Evolutionary conservation across 192 early-diverging fungal genomes (phyloP).

Genomic region (Geranomyces michiganensis): DNA sequence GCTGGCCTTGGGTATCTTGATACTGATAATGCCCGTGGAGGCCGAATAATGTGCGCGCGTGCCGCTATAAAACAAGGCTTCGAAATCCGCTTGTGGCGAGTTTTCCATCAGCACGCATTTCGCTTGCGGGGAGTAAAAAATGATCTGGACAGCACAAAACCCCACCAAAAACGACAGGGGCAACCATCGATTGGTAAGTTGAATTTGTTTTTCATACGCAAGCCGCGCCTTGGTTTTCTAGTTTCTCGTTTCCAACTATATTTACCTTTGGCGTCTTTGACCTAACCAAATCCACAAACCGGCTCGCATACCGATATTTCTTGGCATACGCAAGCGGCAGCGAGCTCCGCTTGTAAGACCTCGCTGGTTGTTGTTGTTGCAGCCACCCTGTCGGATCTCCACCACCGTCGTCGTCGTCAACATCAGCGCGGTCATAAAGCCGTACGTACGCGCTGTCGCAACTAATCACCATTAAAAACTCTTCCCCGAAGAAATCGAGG

Average conservation of each 20-base stretch:
- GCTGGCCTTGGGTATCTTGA: slow-evolving; percentile 34
- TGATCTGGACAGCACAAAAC: slow-evolving; percentile 56
- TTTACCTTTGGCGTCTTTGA: slow-evolving; percentile 69
- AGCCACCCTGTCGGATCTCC: no score
- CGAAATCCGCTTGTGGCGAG: slow-evolving; percentile 59
- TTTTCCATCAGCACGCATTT: slow-evolving; percentile 72
- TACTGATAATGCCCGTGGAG: slow-evolving; percentile 33
- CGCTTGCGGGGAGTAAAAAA: slow-evolving; percentile 73
- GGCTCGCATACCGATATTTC: slow-evolving; percentile 48
- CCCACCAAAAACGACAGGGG: neutral
- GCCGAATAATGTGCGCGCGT: slow-evolving; percentile 52
- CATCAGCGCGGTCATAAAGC: slow-evolving; percentile 32
- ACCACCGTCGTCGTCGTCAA: neutral
- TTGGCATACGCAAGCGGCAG: slow-evolving; percentile 43
- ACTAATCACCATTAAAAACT: slow-evolving; percentile 42
- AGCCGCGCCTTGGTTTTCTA: neutral
- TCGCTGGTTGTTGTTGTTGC: no score
- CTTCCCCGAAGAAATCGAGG: slow-evolving; percentile 51
- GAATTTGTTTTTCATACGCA: neutral
- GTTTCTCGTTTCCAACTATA: no score
- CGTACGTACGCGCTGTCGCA: slow-evolving; percentile 32
- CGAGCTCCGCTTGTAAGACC: slow-evolving; percentile 19
- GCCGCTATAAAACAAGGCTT: slow-evolving; percentile 68
- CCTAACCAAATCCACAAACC: slow-evolving; percentile 60
- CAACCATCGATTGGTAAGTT: no score